phyloP scores from a whole-genome alignment of 1,284 basidiomycete species.

The Ganoderma resinaceum region DNA sequence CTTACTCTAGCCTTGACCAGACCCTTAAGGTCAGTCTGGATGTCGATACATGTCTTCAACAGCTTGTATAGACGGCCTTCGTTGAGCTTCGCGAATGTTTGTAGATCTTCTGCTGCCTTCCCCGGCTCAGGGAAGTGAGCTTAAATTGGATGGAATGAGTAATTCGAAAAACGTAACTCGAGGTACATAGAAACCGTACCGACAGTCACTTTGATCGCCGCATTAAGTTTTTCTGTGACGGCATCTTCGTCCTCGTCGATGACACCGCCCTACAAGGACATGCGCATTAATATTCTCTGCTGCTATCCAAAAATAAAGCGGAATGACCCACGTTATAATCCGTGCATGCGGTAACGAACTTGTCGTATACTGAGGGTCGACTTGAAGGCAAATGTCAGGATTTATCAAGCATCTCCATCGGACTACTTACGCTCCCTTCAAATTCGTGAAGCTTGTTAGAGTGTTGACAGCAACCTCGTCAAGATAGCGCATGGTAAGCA shows the following conservation, averaged over 20 bases:
- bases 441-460: conserved; percentile 66
- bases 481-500: conserved; percentile 79
- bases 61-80: conserved; percentile 88
- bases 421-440: conserved; percentile 62
- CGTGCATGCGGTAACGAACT: conserved; percentile 75
- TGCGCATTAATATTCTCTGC: background rate
- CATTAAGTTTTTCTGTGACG: conserved; percentile 62
- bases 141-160: conserved; percentile 32
- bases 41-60: conserved; percentile 82
- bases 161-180: background rate
- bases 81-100: conserved; percentile 87
- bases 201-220: conserved; percentile 65
- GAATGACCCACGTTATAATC: conserved; percentile 75
- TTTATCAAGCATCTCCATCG: background rate
- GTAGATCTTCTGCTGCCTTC: conserved; percentile 82
- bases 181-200: conserved; percentile 43
- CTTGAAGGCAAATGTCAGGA: conserved; percentile 42
- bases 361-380: conserved; percentile 67
- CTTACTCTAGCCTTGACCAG: conserved; percentile 81
- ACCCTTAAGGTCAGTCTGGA: conserved; percentile 82
- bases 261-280: conserved; percentile 72
- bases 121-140: conserved; percentile 72
- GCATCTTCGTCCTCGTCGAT: conserved; percentile 81
- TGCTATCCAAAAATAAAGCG: background rate
- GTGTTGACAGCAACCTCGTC: conserved; percentile 64